Base-by-base conservation (phyloP, 495 filamentous ascomycete species). In the Penicillium salamii region DNA sequence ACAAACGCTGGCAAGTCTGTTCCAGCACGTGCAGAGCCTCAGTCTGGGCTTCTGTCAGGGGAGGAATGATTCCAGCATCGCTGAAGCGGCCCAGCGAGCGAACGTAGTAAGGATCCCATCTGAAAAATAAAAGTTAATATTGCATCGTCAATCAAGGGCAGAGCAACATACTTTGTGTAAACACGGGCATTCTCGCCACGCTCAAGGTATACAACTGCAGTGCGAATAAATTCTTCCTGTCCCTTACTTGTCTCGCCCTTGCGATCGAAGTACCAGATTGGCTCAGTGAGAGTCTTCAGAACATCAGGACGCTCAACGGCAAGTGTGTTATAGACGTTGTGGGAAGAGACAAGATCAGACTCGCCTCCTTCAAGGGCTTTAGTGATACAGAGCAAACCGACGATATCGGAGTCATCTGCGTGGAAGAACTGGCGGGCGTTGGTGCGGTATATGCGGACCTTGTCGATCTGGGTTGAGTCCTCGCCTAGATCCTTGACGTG, bases 241-340 rank as follows among this genome's bases (percentile, higher is more conserved):
- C 87, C 89, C 31, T 76, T 72, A 28, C 78, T 83, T 2, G 78
- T 82, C 71, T 95, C 91, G 35, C 91, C 91, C 69, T 96, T 96
- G 52, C 90, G 88, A 65, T 96, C 91, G 61, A 96, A 93, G 70
- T 93, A 95, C 90, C 91, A 96, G 57, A 87, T 82, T 0, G 90
- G 89, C 49, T 82, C 68, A 2, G 85, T 84, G 41, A 96, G 73
- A 26, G 81, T 81, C 66, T 85, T 79, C 0, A 88, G 80, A 7
- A 95, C 85, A 54, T 93, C 90, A 0, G 90, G 91, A 4, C 86
- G 81, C 63, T 91, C 83, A 7, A 53, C 58, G 62, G 88, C 84
- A 6, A 96, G 76, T 13, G 75, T 76, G 66, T 95, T 95, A 78
- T 85, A 96, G 49, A 96, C 85, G 47, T 86, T 70, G 66, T 96